Base-by-base conservation (phyloP, 2,329 filamentous ascomycete species). In the Fusarium cicatricum region DNA sequence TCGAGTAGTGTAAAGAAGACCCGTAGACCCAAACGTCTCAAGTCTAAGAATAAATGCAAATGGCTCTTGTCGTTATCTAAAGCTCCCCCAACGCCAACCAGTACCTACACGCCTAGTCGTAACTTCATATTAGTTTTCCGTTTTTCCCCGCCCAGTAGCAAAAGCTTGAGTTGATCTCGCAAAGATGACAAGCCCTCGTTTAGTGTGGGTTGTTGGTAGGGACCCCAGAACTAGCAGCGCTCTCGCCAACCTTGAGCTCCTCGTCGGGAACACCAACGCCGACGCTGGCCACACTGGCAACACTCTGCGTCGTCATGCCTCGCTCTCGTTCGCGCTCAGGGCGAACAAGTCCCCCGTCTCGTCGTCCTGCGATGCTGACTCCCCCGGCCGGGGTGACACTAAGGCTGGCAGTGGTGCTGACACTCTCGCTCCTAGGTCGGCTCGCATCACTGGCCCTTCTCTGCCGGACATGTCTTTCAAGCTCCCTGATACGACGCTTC, bases 161-260 rank as follows among this genome's bases (percentile, higher is more conserved):
- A 36, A 26, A 26, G 5, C 23, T 8, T 3, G 9, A 3, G 23
- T 26, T 26, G 23, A 26, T 3, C 23, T 26, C 23, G 9, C 2
- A 26, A 4, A 11, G 31, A 14, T 21, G 14, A 10, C 43, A 15
- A 15, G 4, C 17, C 38, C 34, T 36, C 9, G 23, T 36, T 55
- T 44, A 62, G 50, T 52, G 52, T 2, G 51, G 28, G 11, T 48
- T 61, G n/a, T n/a, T n/a, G 19, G 62, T 53, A n/a, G 49, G 58
- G 15, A 74, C 61, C 15, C 72, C 71, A 14, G 71, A 69, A 63
- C 82, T 86, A 2, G 84, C 82, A 1, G 85, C 85, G 58, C 85
- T 87, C 74, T 88, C 85, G 2, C 85, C 85, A 23, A 88, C 84
- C 45, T 79, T 78, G 37, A 88, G 72, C 67, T 85, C 84, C 40